Evolutionary conservation across 1,284 basidiomycete genomes (phyloP), one percentile per base, ranked within the genome.

Genomic region (Chalciporus piperatoides): DNA sequence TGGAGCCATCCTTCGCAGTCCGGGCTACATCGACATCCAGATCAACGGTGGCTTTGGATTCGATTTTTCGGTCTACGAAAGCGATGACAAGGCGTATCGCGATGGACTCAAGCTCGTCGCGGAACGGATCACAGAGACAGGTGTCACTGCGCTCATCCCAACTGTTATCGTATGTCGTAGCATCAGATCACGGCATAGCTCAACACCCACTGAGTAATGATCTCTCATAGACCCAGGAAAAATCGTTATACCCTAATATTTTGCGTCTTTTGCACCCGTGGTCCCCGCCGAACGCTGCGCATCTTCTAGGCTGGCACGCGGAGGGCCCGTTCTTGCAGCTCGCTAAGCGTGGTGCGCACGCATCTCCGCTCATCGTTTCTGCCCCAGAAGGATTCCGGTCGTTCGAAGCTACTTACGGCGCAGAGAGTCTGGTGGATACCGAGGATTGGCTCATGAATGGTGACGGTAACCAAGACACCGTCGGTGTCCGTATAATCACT

Each of bases 11-110:
- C 40, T 33, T 17, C 49, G 23, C 56, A 87, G 86, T 59, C 87
- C 90, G 4, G 89, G 88, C 0, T 79, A 85, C 56, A 76, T 92
- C 46, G 88, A 91, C 63, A 81, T 86, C 24, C 90, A 92, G 60
- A 82, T 92, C 56, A 92, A 96, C 59, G 92, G 92, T 42, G 92
- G 84, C 6, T 96, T 91, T 65, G 86, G 88, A 14, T 86, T 94
- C 59, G 92, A 96, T 68, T 95, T 95, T 60, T 91, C 88, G 15
- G 80, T 91, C 12, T 85, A 82, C 56, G 81, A 87, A 17, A 80
- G 76, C 10, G 79, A 86, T 55, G 86, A 90, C 51, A 76, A 78
- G 39, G 71, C 69, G 0, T 94, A 92, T 68, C 71, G 74, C 38
- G 59, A 78, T n/a, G 86, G 87, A 3, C 71, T 95, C 62, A 79